Evolutionary conservation across 1,284 basidiomycete genomes (phyloP).

Genomic region (Athelia psychrophila): DNA sequence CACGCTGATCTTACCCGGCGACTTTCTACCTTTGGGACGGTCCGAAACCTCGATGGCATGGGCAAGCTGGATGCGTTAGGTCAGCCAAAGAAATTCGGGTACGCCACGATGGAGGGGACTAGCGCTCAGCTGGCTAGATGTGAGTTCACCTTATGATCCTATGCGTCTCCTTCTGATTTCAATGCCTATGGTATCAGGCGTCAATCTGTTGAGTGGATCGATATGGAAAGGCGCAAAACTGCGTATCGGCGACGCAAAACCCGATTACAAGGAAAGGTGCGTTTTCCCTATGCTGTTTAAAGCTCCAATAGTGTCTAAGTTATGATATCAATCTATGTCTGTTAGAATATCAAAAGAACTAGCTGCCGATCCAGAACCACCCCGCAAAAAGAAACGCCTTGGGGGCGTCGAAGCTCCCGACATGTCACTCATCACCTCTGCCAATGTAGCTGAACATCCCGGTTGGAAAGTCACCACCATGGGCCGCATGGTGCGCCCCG

Average conservation of each 20-base stretch:
- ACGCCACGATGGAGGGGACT: slow-evolving; percentile 69
- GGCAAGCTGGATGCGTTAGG: slow-evolving; percentile 63
- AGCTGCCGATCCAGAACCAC: slow-evolving; percentile 28
- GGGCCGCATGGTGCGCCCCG: slow-evolving; percentile 60
- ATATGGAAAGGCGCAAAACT: slow-evolving; percentile 83
- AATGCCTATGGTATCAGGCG: slow-evolving; percentile 38
- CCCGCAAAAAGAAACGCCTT: slow-evolving; percentile 35
- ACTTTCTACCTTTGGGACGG: slow-evolving; percentile 63
- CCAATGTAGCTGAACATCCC: slow-evolving; percentile 43
- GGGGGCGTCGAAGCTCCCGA: slow-evolving; percentile 44
- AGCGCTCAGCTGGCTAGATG: slow-evolving; percentile 59
- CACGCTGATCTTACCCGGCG: slow-evolving; percentile 54
- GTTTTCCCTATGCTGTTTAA: slow-evolving; percentile 45
- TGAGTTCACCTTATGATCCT: slow-evolving; percentile 45
- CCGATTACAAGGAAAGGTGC: slow-evolving; percentile 64
- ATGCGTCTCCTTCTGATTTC: slow-evolving; percentile 36
- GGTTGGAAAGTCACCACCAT: slow-evolving; percentile 69
- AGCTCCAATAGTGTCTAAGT: slow-evolving; percentile 52
- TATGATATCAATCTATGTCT: slow-evolving; percentile 33
- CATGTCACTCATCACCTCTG: slow-evolving; percentile 60
- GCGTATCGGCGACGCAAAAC: slow-evolving; percentile 76
- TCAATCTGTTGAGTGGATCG: slow-evolving; percentile 72
- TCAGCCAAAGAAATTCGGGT: slow-evolving; percentile 65
- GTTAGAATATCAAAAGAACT: slow-evolving; percentile 36
- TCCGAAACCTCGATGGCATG: slow-evolving; percentile 67